Conservation (phyloP, 1,139 yeast genomes). For the Suhomyces bokatorum region DNA sequence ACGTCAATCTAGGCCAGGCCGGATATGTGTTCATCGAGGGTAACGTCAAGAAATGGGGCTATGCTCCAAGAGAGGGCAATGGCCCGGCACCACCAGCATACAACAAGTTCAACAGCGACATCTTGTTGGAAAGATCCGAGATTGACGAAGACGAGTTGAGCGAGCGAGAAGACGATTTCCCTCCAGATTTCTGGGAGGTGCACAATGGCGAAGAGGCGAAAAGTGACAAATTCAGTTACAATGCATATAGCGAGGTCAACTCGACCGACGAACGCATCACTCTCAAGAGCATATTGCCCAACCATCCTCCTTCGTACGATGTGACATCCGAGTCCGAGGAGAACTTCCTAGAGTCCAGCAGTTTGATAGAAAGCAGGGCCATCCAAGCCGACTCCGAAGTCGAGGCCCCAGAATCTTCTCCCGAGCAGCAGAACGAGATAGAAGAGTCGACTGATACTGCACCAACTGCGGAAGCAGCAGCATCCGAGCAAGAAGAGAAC, state of each 20-base stretch:
- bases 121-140: conserved; percentile 55
- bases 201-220: conserved; percentile 20
- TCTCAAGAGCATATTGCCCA: conserved; percentile 37
- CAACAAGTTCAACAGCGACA: conserved; percentile 55
- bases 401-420: not conserved
- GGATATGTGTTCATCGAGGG: conserved; percentile 62
- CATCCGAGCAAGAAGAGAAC: not conserved
- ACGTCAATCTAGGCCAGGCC: conserved; percentile 57
- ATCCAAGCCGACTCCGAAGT: not conserved
- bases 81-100: conserved; percentile 68
- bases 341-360: conserved; percentile 5
- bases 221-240: conserved; percentile 41
- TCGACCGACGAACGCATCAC: conserved; percentile 44
- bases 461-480: no score
- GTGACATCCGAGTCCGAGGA: conserved; percentile 7
- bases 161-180: conserved; percentile 52
- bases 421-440: not conserved
- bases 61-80: conserved; percentile 58
- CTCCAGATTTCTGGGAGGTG: conserved; percentile 55
- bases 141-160: conserved; percentile 51
- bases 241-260: conserved; percentile 39
- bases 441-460: no score
- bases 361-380: not conserved
- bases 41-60: conserved; percentile 66
- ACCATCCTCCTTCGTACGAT: conserved; percentile 40